Evolutionary conservation across 305 asterid species (phyloP).

Genomic region (Solanum aculeatissimum): DNA sequence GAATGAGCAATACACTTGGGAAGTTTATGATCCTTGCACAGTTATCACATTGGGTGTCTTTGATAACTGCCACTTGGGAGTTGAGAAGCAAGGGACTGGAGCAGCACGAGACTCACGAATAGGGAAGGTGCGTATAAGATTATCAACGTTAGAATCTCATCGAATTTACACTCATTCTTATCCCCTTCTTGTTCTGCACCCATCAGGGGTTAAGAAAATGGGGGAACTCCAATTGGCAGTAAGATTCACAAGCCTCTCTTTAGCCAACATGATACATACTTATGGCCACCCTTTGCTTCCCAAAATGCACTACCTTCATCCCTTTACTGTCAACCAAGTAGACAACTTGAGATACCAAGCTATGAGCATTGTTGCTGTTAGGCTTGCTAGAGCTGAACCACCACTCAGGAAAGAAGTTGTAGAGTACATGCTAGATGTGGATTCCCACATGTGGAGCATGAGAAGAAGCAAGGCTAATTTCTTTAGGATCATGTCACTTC

Average conservation of each 20-base stretch:
- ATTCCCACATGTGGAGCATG: slow-evolving; percentile 56
- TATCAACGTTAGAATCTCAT: slow-evolving; percentile 41
- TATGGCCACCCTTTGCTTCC: slow-evolving; percentile 40
- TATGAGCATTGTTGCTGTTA: slow-evolving; percentile 35
- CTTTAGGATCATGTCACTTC: slow-evolving; percentile 38
- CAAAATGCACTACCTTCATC: slow-evolving; percentile 51
- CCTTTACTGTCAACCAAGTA: slow-evolving; percentile 41
- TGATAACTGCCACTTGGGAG: slow-evolving; percentile 39
- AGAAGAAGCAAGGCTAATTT: slow-evolving; percentile 51
- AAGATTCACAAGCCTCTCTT: slow-evolving; percentile 37
- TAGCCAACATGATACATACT: slow-evolving; percentile 23
- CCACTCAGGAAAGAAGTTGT: slow-evolving; percentile 49
- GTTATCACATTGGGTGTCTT: slow-evolving; percentile 44
- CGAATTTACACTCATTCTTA: slow-evolving; percentile 38
- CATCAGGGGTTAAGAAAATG: slow-evolving; percentile 52
- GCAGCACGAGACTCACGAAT: slow-evolving; percentile 29
- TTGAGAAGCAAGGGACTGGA: slow-evolving; percentile 15
- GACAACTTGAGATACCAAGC: slow-evolving; percentile 44
- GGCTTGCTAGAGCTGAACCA: slow-evolving; percentile 48
- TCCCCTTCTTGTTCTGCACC: slow-evolving; percentile 45
- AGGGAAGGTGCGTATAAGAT: slow-evolving; percentile 44
- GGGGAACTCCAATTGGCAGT: slow-evolving; percentile 44
- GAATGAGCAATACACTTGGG: slow-evolving; percentile 63
- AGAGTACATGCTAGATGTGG: slow-evolving; percentile 50
- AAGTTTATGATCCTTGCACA: slow-evolving; percentile 53